These are phyloP conservation scores for Talaromyces liani DNA, from an alignment of 495 filamentous ascomycete genomes.

Conservation along the genomic window DNA sequence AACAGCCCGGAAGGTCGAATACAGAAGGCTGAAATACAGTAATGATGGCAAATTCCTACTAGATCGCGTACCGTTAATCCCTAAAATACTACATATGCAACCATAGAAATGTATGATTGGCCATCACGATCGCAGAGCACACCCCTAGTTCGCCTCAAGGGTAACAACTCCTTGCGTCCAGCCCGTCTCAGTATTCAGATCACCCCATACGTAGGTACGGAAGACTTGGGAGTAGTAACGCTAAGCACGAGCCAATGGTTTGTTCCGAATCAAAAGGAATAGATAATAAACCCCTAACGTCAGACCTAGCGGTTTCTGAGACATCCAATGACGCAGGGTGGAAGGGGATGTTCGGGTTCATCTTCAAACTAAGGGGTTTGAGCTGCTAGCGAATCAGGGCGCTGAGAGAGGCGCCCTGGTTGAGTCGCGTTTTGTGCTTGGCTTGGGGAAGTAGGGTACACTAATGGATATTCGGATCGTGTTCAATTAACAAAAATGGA, in stretches of 20 bases:
- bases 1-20: neutral
- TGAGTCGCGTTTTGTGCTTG: neutral
- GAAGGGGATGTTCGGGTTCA: neutral
- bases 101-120: neutral
- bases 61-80: neutral
- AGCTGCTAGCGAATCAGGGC: neutral
- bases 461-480: neutral
- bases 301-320: neutral
- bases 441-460: neutral
- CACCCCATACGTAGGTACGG: neutral
- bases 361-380: neutral
- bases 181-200: neutral
- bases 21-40: neutral
- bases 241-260: neutral
- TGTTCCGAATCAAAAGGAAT: neutral
- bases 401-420: neutral
- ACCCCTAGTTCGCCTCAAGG: neutral
- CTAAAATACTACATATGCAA: neutral
- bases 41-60: neutral
- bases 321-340: conserved; percentile 1
- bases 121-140: neutral
- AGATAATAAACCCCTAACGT: neutral
- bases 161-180: neutral
- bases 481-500: too few species aligned
- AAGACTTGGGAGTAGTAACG: neutral